Percentiles rank a stretch among this genome's conserved stretches.
phyloP scores from a whole-genome alignment of 1,284 basidiomycete genomes.

The Stygiomarasmius scandens region DNA sequence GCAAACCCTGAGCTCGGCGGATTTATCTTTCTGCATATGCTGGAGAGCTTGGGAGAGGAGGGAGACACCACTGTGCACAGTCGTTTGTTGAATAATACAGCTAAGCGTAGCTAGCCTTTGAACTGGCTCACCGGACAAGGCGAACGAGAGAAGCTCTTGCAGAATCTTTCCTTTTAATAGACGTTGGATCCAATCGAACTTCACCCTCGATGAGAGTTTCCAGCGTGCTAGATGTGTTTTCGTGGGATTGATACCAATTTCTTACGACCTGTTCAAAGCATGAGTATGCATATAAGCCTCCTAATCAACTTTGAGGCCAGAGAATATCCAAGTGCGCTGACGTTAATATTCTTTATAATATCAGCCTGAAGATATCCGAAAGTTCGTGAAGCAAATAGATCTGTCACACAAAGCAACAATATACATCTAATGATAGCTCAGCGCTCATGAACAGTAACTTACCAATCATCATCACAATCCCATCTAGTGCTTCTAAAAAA shows the following conservation, averaged over 20 bases:
- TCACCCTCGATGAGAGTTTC: slow-evolving; percentile 75
- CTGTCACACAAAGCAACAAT: slow-evolving; percentile 31
- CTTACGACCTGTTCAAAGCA: slow-evolving; percentile 75
- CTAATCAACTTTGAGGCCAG: slow-evolving; percentile 1
- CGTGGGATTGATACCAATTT: slow-evolving; percentile 59
- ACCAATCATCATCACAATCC: slow-evolving; percentile 91
- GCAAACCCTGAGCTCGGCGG: slow-evolving; percentile 76
- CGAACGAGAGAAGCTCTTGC: slow-evolving; percentile 60
- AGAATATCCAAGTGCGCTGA: slow-evolving; percentile 34
- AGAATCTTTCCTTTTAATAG: slow-evolving; percentile 50
- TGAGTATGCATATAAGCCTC: slow-evolving; percentile 11
- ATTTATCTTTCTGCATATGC: slow-evolving; percentile 70
- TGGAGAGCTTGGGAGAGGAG: slow-evolving; percentile 85
- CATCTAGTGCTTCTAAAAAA: slow-evolving; percentile 91
- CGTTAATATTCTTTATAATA: slow-evolving; percentile 86
- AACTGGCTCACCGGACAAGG: slow-evolving; percentile 67
- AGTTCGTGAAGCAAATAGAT: slow-evolving; percentile 85
- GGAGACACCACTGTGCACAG: slow-evolving; percentile 72
- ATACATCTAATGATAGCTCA: not conserved
- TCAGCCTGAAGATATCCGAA: slow-evolving; percentile 93
- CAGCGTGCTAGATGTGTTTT: slow-evolving; percentile 69
- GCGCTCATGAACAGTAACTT: slow-evolving; percentile 28
- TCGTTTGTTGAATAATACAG: slow-evolving; percentile 33
- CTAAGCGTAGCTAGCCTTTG: not conserved
- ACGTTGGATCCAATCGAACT: slow-evolving; percentile 31